Base-by-base conservation (phyloP, 345 rosid genomes). In the Pistacia integerrima region DNA sequence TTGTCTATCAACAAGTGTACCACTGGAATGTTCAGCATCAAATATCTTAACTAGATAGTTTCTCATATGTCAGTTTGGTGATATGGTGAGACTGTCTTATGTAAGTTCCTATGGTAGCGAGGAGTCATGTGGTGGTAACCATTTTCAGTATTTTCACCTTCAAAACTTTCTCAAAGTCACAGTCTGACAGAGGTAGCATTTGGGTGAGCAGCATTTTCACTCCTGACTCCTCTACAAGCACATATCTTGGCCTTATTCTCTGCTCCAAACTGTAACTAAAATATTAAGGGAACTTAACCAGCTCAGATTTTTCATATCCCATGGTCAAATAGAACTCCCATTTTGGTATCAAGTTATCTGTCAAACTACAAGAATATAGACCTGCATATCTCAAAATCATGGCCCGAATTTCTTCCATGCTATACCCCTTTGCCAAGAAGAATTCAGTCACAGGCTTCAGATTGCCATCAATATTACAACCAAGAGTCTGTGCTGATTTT, bases 371-470 rank as follows among this genome's bases (percentile, higher is more conserved):
- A 22, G 84, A 73, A 70, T 80, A 83, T 36, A 86, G 60, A 63
- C 82, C 79, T 67, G 85, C 85, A 75, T 77, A 82, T 70, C 85
- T 80, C 18, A 81, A 61, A 84, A 84, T 67, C 57, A 54, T 54
- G 57, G 17, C 16, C 4, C 18, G 5, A 13, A 54, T n/a, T 54
- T 54, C 57, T 14, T 78, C 81, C 62, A 75, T n/a, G 60, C 69
- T 79, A 77, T 77, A 86, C 63, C 87, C 89, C 76, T 66, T 82
- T 13, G 59, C 82, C 60, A 86, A 70, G 80, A 86, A 86, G 58
- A 86, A 86, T 33, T 81, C 78, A 1, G 82, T 80, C 55, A 80
- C 78, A 16, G 87, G 87, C 70, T 86, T 86, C 82, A 86, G 64
- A 64, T 76, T 84, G 16, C 79, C 75, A 76, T 86, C 81, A 0